Percentiles rank a stretch among this genome's conserved stretches.
These are phyloP conservation scores for Mortierella alpina DNA, from an alignment of 192 early-diverging fungal species.

Conservation along the genomic window DNA sequence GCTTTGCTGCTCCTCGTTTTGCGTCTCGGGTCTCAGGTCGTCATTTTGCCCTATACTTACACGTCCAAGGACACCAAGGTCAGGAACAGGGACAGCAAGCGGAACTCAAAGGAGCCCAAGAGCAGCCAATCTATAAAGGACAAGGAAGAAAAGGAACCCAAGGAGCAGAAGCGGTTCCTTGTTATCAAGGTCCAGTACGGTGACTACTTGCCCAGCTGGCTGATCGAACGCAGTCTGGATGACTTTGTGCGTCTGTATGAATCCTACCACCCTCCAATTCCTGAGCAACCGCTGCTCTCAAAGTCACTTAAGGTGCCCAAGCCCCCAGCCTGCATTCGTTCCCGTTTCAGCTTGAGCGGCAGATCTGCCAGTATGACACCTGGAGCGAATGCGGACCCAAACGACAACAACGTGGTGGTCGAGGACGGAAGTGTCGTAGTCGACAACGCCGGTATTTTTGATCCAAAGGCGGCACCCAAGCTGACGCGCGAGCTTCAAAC, in stretches of 20 bases:
- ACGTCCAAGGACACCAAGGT: slow-evolving; percentile 49
- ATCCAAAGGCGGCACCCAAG: slow-evolving; percentile 39
- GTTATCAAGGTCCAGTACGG: slow-evolving; percentile 52
- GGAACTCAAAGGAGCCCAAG: slow-evolving; percentile 4
- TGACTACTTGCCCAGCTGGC: slow-evolving; percentile 47
- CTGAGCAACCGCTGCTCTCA: slow-evolving; percentile 24
- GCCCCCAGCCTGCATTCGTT: slow-evolving; percentile 35
- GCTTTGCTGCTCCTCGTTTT: background rate
- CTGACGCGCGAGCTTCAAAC: slow-evolving; percentile 41
- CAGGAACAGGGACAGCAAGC: slow-evolving; percentile 23
- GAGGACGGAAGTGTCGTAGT: background rate
- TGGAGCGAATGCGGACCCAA: background rate
- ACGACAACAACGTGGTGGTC: background rate
- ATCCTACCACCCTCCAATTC: slow-evolving; percentile 43
- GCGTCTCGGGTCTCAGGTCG: slow-evolving; percentile 24
- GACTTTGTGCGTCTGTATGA: slow-evolving; percentile 48
- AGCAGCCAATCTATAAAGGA: slow-evolving; percentile 15
- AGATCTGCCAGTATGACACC: slow-evolving; percentile 1
- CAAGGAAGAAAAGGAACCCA: slow-evolving; percentile 47
- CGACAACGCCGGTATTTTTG: slow-evolving; percentile 18
- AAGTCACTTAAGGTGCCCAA: slow-evolving; percentile 37
- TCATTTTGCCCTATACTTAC: slow-evolving; percentile 45
- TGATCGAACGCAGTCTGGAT: slow-evolving; percentile 46
- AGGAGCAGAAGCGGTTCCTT: slow-evolving; percentile 46
- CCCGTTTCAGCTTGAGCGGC: slow-evolving; percentile 24